Evolutionary conservation across 116 monocot genomes (phyloP).

Genomic region (Iris pallida): DNA sequence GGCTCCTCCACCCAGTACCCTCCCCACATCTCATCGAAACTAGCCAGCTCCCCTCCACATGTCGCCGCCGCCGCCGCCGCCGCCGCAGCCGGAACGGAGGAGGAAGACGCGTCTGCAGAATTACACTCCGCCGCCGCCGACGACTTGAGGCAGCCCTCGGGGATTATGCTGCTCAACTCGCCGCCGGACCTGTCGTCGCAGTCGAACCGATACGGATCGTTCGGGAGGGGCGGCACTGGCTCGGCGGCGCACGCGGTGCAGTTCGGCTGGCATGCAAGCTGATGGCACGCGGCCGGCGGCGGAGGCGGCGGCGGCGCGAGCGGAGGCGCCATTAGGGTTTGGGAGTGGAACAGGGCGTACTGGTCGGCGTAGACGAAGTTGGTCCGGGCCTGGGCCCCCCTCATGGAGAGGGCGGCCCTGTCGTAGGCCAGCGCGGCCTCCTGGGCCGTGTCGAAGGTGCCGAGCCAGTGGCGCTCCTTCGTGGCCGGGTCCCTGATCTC

Average conservation of each 20-base stretch:
- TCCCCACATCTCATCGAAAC: no score
- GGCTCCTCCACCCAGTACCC: no score
- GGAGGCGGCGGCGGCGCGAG: slow-evolving; percentile 2
- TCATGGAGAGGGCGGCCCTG: slow-evolving; percentile 51
- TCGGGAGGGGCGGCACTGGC: no score
- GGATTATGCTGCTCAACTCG: slow-evolving; percentile 39
- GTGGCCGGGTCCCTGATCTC: slow-evolving; percentile 57
- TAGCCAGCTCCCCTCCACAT: no score
- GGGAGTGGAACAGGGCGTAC: not conserved
- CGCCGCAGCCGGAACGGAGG: no score
- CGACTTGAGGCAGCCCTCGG: slow-evolving; percentile 25
- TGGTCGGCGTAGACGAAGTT: slow-evolving; percentile 43
- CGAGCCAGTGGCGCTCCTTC: slow-evolving; percentile 57
- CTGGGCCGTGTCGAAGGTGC: slow-evolving; percentile 58
- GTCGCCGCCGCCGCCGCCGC: no score
- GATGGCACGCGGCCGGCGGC: not conserved
- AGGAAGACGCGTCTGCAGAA: no score
- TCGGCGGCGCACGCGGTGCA: not conserved
- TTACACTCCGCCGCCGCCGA: no score
- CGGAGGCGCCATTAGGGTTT: slow-evolving; percentile 1
- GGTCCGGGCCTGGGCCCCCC: slow-evolving; percentile 43
- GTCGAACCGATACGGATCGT: not conserved
- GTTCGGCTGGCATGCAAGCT: not conserved
- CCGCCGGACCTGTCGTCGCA: slow-evolving; percentile 29
- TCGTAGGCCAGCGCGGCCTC: slow-evolving; percentile 59